These are phyloP conservation scores for Rhizopogon sp. DNA, from an alignment of 768 basidiomycete genomes.

Conservation along the genomic window DNA sequence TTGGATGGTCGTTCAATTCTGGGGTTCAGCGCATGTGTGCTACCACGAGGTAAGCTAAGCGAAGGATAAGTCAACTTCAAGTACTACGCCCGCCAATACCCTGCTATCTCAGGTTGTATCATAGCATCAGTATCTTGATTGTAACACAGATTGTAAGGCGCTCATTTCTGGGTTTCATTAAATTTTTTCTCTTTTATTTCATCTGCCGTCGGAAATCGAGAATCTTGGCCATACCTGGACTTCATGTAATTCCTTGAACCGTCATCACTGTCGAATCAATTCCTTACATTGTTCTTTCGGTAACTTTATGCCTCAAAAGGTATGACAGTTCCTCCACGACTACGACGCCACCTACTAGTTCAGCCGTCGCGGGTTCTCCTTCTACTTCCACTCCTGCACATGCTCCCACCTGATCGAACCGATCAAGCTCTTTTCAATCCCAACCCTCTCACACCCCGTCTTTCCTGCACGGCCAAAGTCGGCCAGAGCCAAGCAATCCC, in stretches of 20 bases:
- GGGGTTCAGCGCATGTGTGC: not conserved
- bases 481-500: slow-evolving; percentile 3
- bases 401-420: slow-evolving; percentile 4
- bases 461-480: slow-evolving; percentile 16
- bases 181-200: slow-evolving; percentile 21
- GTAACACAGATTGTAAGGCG: slow-evolving; percentile 11
- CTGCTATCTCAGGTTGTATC: slow-evolving; percentile 8
- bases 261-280: slow-evolving; percentile 17
- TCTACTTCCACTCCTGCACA: not conserved
- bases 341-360: too few species aligned
- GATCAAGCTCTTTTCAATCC: slow-evolving; percentile 2
- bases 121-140: slow-evolving; percentile 1
- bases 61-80: slow-evolving; percentile 1
- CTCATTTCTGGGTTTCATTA: slow-evolving; percentile 8
- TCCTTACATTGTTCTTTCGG: slow-evolving; percentile 20
- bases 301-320: slow-evolving; percentile 22
- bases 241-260: slow-evolving; percentile 7
- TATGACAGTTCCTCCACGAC: not conserved
- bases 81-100: not conserved
- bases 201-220: slow-evolving; percentile 21
- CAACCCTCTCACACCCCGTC: slow-evolving; percentile 15
- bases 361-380: not conserved
- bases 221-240: too few species aligned
- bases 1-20: not conserved
- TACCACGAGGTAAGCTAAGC: slow-evolving; percentile 23